These are phyloP conservation scores for Xerocomellus chrysenteron DNA, from an alignment of 768 basidiomycete genomes.

Conservation along the genomic window DNA sequence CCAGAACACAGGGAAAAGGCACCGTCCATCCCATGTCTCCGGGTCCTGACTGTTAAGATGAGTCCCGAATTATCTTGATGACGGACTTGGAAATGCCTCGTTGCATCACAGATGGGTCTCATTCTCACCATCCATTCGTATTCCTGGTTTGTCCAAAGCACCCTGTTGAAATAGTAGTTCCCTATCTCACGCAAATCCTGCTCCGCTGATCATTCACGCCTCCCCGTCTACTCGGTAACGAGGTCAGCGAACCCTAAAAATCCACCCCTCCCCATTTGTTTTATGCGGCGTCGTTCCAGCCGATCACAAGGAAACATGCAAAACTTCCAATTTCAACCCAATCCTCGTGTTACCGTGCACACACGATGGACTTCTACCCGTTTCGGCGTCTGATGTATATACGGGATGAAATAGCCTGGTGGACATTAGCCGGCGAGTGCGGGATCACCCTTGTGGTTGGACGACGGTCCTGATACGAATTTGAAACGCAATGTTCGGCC, in stretches of 20 bases:
- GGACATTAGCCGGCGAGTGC: background rate
- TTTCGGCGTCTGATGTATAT: background rate
- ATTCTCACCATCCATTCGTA: background rate
- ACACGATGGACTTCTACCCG: background rate
- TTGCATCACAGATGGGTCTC: constrained; percentile 10
- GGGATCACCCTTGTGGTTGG: background rate
- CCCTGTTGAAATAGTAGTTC: background rate
- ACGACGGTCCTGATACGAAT: background rate
- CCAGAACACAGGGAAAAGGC: constrained; percentile 5
- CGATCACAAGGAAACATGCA: background rate
- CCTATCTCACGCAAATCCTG: background rate
- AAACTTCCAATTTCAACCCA: constrained; percentile 1
- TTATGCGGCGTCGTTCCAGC: background rate
- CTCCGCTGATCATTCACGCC: constrained; percentile 14
- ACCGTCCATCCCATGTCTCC: constrained; percentile 1
- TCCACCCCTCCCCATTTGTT: background rate
- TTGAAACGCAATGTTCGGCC: background rate
- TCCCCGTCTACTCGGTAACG: background rate
- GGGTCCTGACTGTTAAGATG: constrained; percentile 2
- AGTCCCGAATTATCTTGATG: background rate
- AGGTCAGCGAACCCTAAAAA: constrained; percentile 7
- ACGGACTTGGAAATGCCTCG: constrained; percentile 11
- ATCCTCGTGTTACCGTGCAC: background rate
- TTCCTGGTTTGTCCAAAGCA: background rate
- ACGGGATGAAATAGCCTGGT: background rate